Conservation (phyloP, 768 basidiomycete genomes). For the Amanita fuliginea region DNA sequence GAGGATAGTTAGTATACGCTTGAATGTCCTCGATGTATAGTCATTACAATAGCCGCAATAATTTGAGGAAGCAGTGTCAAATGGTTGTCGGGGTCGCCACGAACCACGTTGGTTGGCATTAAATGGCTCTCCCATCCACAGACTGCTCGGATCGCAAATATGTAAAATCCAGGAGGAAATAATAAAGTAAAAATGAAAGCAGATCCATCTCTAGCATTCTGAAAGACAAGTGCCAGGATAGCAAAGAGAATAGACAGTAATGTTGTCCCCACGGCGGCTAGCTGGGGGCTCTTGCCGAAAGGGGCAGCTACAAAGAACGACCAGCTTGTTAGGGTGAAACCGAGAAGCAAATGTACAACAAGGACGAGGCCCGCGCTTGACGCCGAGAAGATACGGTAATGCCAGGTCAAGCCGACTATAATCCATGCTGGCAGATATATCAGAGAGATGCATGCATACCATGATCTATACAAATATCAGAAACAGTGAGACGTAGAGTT, state of each 20-base stretch:
- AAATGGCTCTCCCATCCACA: slow-evolving; percentile 56
- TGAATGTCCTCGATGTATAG: neutral
- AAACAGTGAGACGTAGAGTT: slow-evolving; percentile 4
- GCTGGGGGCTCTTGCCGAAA: slow-evolving; percentile 63
- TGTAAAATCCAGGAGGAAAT: slow-evolving; percentile 69
- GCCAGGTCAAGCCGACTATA: slow-evolving; percentile 54
- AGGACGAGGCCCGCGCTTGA: slow-evolving; percentile 53
- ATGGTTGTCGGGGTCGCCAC: slow-evolving; percentile 49
- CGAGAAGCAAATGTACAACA: slow-evolving; percentile 54
- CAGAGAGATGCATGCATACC: slow-evolving; percentile 58
- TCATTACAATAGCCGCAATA: slow-evolving; percentile 51
- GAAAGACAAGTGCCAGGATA: slow-evolving; percentile 50
- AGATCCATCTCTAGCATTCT: slow-evolving; percentile 26
- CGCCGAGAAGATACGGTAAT: slow-evolving; percentile 49
- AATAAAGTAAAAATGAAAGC: slow-evolving; percentile 57
- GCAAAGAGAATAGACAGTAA: slow-evolving; percentile 58
- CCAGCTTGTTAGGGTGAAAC: slow-evolving; percentile 59
- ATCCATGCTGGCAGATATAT: slow-evolving; percentile 75
- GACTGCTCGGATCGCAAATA: slow-evolving; percentile 59
- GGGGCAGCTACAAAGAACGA: slow-evolving; percentile 60
- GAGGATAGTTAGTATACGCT: neutral
- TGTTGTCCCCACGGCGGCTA: slow-evolving; percentile 57
- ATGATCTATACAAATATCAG: slow-evolving; percentile 32
- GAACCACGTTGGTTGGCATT: slow-evolving; percentile 39
- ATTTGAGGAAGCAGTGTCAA: slow-evolving; percentile 46